Evolutionary conservation across 495 filamentous ascomycete genomes (phyloP).

Genomic region (Aspergillus ellipticus): DNA sequence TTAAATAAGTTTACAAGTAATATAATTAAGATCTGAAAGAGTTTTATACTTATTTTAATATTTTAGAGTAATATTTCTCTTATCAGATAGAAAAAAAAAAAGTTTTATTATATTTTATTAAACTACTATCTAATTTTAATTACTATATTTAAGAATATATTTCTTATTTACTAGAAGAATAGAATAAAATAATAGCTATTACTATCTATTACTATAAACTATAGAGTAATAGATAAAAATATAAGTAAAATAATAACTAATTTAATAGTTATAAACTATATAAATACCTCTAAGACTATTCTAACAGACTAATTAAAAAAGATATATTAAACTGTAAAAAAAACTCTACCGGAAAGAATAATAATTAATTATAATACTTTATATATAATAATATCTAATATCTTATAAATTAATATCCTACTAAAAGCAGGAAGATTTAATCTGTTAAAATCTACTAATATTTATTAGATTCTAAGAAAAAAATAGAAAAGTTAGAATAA

Average conservation of each 20-base stretch:
- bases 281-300: background rate
- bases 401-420: background rate
- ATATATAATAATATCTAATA: background rate
- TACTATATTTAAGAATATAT: slow-evolving; percentile 1
- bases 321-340: background rate
- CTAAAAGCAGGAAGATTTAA: background rate
- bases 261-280: background rate
- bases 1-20: background rate
- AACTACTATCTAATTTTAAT: background rate
- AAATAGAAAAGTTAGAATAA: background rate
- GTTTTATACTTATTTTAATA: background rate
- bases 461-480: background rate
- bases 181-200: background rate
- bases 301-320: background rate
- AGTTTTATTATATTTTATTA: background rate
- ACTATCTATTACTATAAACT: background rate
- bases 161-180: background rate
- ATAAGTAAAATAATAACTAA: background rate
- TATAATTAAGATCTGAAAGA: background rate
- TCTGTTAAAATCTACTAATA: background rate
- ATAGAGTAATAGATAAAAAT: background rate
- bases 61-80: background rate
- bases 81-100: background rate
- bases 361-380: background rate
- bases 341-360: too few relatives aligned